A percentile compares a stretch with the other conserved stretches of the same genome.
These are phyloP conservation scores for Claviceps sp. DNA, from an alignment of 2,329 filamentous ascomycete species.

Conservation along the genomic window DNA sequence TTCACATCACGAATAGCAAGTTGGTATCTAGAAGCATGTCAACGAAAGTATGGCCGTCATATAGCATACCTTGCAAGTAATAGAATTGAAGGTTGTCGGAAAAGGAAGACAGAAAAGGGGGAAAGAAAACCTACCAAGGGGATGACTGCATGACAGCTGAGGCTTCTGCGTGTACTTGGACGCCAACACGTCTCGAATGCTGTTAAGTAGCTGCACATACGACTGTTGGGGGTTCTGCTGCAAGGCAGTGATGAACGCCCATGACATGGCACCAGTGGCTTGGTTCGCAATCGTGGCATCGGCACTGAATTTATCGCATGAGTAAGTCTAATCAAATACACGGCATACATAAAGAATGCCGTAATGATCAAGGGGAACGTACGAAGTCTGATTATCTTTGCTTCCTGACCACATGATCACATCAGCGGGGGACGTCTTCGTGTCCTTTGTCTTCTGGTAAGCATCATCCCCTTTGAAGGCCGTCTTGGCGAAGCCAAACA, in stretches of 20 bases:
- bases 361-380: slow-evolving; percentile 5
- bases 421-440: slow-evolving; percentile 87
- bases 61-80: not conserved
- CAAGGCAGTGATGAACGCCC: slow-evolving; percentile 83
- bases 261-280: slow-evolving; percentile 96
- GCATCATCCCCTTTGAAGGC: slow-evolving; percentile 67
- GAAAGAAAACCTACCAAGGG: slow-evolving; percentile 55
- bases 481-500: slow-evolving; percentile 81
- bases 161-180: slow-evolving; percentile 89
- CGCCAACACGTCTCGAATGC: slow-evolving; percentile 77
- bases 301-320: slow-evolving; percentile 40
- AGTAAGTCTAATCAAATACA: not conserved
- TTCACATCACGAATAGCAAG: slow-evolving; percentile 52
- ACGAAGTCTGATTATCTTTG: slow-evolving; percentile 88
- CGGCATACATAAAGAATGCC: not conserved
- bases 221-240: slow-evolving; percentile 91
- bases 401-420: slow-evolving; percentile 97
- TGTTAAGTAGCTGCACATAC: slow-evolving; percentile 92
- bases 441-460: slow-evolving; percentile 68
- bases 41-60: not conserved
- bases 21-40: slow-evolving; percentile 39
- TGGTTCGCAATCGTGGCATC: slow-evolving; percentile 80
- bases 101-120: too few species aligned
- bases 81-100: not conserved
- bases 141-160: slow-evolving; percentile 91